These are phyloP conservation scores for Trypanosoma mega DNA, from an alignment of 208 protist species.

Conservation along the genomic window DNA sequence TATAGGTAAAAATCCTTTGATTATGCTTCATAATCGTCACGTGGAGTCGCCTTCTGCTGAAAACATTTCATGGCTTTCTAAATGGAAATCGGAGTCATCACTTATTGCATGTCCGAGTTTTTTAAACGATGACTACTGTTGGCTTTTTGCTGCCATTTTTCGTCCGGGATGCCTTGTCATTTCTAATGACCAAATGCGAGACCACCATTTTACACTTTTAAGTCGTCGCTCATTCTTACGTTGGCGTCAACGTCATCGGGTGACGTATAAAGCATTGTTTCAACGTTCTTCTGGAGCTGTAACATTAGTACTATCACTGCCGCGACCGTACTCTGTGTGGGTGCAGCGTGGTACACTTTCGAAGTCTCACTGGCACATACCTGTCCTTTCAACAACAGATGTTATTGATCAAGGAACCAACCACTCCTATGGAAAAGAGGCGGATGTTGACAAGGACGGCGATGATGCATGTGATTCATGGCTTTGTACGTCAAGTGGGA, in stretches of 20 bases:
- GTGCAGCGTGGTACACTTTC: conserved; percentile 47
- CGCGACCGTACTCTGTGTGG: conserved; percentile 71
- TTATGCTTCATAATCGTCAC: conserved; percentile 82
- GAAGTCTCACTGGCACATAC: conserved; percentile 71
- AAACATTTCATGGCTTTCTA: conserved; percentile 38
- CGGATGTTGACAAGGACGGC: conserved; percentile 72
- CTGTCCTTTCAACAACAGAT: conserved; percentile 47
- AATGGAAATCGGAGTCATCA: conserved; percentile 40
- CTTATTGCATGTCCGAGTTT: conserved; percentile 71
- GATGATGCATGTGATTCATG: conserved; percentile 79
- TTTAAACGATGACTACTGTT: conserved; percentile 89
- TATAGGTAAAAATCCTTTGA: conserved; percentile 46
- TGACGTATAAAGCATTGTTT: conserved; percentile 74
- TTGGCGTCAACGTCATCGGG: conserved; percentile 80
- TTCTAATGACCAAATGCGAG: conserved; percentile 86
- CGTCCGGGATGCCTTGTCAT: conserved; percentile 52
- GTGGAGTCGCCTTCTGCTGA: conserved; percentile 29
- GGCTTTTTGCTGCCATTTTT: conserved; percentile 67
- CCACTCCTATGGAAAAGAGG: conserved; percentile 36
- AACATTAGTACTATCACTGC: conserved; percentile 39
- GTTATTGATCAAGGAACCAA: conserved; percentile 82
- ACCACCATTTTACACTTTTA: conserved; percentile 81
- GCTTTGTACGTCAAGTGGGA: conserved; percentile 54
- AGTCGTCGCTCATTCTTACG: conserved; percentile 77
- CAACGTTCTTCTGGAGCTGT: conserved; percentile 27